Conservation (phyloP, 257 asterid genomes). For the Prunella vulgaris region DNA sequence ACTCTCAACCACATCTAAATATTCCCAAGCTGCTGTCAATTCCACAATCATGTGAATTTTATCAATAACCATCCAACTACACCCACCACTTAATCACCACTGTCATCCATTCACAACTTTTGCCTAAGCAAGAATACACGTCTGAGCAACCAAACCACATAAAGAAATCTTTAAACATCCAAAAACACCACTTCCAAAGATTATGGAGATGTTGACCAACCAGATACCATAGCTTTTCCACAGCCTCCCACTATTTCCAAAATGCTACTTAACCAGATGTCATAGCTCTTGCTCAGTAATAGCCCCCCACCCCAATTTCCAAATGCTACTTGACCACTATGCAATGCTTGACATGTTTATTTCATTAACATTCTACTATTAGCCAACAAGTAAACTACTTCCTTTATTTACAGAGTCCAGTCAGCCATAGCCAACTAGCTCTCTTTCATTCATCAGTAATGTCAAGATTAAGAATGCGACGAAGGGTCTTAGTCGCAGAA, state of each 20-base stretch:
- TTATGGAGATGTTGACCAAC: conserved; percentile 39
- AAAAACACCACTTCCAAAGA: not conserved
- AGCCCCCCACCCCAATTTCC: conserved; percentile 21
- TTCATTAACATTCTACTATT: conserved; percentile 38
- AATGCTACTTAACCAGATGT: conserved; percentile 10
- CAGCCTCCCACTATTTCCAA: conserved; percentile 20
- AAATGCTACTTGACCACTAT: conserved; percentile 15
- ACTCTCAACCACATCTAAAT: conserved; percentile 19
- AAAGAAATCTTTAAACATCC: conserved; percentile 14
- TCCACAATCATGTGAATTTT: conserved; percentile 15
- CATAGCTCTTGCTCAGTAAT: conserved; percentile 31
- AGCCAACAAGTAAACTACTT: conserved; percentile 23
- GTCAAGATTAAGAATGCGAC: conserved; percentile 97
- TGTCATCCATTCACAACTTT: conserved; percentile 23
- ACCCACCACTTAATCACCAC: conserved; percentile 17
- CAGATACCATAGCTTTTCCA: conserved; percentile 35
- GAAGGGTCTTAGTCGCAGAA: conserved; percentile 81
- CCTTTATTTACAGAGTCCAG: conserved; percentile 40
- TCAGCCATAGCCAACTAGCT: conserved; percentile 29
- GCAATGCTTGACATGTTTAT: conserved; percentile 34
- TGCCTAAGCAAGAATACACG: conserved; percentile 12
- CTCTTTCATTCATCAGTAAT: conserved; percentile 46
- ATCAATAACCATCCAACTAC: conserved; percentile 17
- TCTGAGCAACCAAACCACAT: conserved; percentile 17
- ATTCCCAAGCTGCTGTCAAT: conserved; percentile 7